Conservation (phyloP, 345 rosid genomes). For the Eucalyptus brandiana region DNA sequence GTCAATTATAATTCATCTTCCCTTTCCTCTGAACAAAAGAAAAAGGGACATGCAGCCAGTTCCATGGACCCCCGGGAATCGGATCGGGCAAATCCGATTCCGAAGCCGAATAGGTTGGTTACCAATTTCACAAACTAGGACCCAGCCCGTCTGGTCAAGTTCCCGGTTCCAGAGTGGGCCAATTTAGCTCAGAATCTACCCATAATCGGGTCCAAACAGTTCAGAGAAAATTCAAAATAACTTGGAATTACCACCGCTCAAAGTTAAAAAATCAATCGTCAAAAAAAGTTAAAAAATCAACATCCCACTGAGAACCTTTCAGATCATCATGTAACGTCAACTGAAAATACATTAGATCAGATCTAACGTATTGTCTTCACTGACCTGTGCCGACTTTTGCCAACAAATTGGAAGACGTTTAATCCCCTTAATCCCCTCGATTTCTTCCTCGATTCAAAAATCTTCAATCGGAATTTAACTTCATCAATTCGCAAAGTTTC, state of each 20-base stretch:
- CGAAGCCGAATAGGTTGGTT: rapidly evolving
- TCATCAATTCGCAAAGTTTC: background rate
- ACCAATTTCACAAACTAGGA: too few species aligned
- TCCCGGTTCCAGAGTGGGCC: background rate
- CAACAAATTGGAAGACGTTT: background rate
- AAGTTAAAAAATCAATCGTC: too few species aligned
- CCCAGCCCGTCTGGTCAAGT: too few species aligned
- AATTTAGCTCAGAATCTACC: background rate
- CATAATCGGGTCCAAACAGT: background rate
- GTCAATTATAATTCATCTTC: too few species aligned
- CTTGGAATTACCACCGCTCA: background rate
- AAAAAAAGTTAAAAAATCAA: too few species aligned
- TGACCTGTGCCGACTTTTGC: background rate
- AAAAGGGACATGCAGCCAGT: too few species aligned
- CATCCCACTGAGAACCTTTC: background rate
- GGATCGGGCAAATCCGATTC: too few species aligned
- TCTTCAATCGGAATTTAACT: background rate
- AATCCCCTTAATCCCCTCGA: background rate
- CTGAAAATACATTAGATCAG: background rate
- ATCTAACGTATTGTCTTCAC: background rate
- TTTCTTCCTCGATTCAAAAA: background rate
- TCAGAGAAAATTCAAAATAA: background rate
- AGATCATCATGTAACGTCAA: background rate
- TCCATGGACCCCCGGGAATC: too few species aligned
- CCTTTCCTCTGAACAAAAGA: too few species aligned